Evolutionary conservation across 176 grass and related monocot species (phyloP).

Genomic region (Calamus simplicifolius): DNA sequence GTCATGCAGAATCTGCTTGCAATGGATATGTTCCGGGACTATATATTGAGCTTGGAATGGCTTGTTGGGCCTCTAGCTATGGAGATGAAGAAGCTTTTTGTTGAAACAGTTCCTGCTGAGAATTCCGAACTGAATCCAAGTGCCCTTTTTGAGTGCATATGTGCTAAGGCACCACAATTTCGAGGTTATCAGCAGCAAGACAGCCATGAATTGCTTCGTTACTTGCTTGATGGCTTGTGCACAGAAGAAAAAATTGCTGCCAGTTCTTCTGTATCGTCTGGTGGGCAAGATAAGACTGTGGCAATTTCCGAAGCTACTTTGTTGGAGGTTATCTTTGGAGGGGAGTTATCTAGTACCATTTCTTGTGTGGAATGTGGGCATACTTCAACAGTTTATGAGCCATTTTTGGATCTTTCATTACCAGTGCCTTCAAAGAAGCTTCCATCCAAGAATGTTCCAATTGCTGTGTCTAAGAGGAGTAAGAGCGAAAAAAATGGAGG

Average conservation of each 20-base stretch:
- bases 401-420: conserved; percentile 85
- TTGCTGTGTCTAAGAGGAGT: not conserved
- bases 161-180: conserved; percentile 71
- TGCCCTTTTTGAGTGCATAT: conserved; percentile 70
- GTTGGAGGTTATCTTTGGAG: conserved; percentile 67
- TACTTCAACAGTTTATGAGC: conserved; percentile 66
- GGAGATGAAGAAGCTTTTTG: conserved; percentile 77
- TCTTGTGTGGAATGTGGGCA: conserved; percentile 68
- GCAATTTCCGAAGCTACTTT: conserved; percentile 24
- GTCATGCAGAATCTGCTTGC: conserved; percentile 76
- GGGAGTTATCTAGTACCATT: conserved; percentile 69
- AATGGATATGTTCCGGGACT: conserved; percentile 55
- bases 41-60: conserved; percentile 46
- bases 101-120: conserved; percentile 54
- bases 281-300: conserved; percentile 11
- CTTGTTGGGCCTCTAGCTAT: conserved; percentile 45
- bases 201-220: conserved; percentile 93
- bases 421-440: conserved; percentile 60
- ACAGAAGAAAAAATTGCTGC: conserved; percentile 49
- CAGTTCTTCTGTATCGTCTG: conserved; percentile 24
- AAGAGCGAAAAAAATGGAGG: conserved; percentile 49
- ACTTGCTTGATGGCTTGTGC: conserved; percentile 79
- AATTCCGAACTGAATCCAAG: conserved; percentile 67
- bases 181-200: conserved; percentile 90
- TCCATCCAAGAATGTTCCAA: no score